Evolutionary conservation across 257 asterid species (phyloP), one percentile per base, ranked within the genome.

Genomic region (Solanum raphanifolium): DNA sequence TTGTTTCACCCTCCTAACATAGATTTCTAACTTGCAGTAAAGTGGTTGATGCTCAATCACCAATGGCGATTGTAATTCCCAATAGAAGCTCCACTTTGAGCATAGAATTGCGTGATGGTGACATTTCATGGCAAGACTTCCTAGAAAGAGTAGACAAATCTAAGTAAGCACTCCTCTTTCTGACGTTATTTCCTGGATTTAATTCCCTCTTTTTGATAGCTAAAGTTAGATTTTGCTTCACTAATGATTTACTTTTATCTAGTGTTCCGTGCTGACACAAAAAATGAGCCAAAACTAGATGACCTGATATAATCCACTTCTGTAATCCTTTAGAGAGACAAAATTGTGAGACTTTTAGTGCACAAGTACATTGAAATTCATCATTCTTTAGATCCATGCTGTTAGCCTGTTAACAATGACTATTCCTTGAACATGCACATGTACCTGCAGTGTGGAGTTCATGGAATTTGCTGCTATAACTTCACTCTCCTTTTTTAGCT

Each of bases 21-120:
- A 23, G 83, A 34, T 88, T 86, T 90, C 78, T 35, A 21, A 76
- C 86, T 85, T 92, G 90, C 96, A 96, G 99, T 89, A 91, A 94
- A 90, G 95, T 96, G 71, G 93, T 95, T 38, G 99, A 95, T 89
- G 98, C 99, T 86, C 94, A 92, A 89, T 94, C 99, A 89, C 98
- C 99, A 48, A 88, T 87, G 87, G 96, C 98, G 83, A 94, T 97
- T 86, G 98, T 97, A 79, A 89, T 97, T 93, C 98, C 98, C 86
- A 89, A 89, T 32, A 78, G 87, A 89, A 95, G 92, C 90, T 91
- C 96, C 88, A 88, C 91, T 90, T 92, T 91, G 91, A 95, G 95
- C 95, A 92, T 73, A 89, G 87, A 87, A 83, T 87, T 97, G 89
- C 98, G 98, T 62, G 96, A 93, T 83, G 91, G 90, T 79, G 99